Percentiles rank a stretch among this genome's conserved stretches.
Conservation (phyloP, 2,329 filamentous ascomycete species). For the Hypoxylon rubiginosum region DNA sequence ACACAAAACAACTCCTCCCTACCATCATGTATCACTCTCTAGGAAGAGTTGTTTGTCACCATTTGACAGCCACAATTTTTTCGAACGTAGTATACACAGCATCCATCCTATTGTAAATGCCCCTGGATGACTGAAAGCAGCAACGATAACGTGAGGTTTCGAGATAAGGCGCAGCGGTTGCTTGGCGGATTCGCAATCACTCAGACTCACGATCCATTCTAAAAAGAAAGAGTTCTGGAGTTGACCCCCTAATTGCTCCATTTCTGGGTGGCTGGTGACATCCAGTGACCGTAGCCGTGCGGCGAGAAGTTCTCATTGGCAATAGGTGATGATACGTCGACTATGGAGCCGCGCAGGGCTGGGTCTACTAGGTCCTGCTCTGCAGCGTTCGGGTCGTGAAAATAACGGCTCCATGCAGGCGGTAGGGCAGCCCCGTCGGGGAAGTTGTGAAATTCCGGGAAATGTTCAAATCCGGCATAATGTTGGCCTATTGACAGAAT, state of each 20-base stretch:
- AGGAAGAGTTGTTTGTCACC: constrained; percentile 31
- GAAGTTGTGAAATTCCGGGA: constrained; percentile 43
- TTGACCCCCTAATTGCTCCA: constrained; percentile 47
- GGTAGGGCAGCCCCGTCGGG: constrained; percentile 43
- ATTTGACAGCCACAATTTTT: constrained; percentile 24
- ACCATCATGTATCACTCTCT: constrained; percentile 26
- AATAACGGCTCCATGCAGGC: constrained; percentile 47
- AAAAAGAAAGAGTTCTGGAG: constrained; percentile 13
- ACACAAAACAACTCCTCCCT: constrained; percentile 29
- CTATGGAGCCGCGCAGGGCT: constrained; percentile 46
- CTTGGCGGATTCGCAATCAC: constrained; percentile 22
- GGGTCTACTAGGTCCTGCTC: constrained; percentile 51
- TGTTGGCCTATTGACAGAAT: constrained; percentile 47
- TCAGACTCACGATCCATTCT: constrained; percentile 21
- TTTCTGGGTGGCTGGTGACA: constrained; percentile 46
- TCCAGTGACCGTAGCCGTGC: constrained; percentile 48
- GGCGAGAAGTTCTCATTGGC: constrained; percentile 43
- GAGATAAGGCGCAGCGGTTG: constrained; percentile 18
- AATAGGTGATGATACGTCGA: constrained; percentile 45
- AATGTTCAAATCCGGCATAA: constrained; percentile 47
- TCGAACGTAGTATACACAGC: constrained; percentile 24
- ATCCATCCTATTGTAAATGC: constrained; percentile 20
- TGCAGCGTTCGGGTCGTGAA: constrained; percentile 37
- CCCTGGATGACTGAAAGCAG: constrained; percentile 15
- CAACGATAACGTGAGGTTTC: constrained; percentile 9